Percentiles rank a stretch among this genome's conserved stretches.
Conservation (phyloP, 441 rosid genomes). For the Eutrema salsugineum region DNA sequence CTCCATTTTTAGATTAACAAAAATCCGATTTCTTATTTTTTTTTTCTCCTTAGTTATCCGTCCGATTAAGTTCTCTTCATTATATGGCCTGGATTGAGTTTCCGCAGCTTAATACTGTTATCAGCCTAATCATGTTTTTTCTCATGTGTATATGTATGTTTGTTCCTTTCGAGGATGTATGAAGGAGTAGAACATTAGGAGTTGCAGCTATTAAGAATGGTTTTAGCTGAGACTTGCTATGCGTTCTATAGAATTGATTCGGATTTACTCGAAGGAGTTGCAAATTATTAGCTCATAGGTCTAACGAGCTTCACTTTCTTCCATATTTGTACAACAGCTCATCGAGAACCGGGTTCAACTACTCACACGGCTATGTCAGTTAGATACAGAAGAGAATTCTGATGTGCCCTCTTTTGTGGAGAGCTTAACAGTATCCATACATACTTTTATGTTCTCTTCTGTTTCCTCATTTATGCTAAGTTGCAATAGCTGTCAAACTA, state of each 20-base stretch:
- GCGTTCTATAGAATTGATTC: neutral
- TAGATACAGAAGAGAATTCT: constrained; percentile 37
- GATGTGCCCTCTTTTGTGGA: constrained; percentile 42
- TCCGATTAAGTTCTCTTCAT: neutral
- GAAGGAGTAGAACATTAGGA: neutral
- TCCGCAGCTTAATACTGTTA: neutral
- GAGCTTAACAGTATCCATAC: constrained; percentile 55
- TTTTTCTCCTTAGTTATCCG: neutral
- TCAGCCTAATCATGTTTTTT: neutral
- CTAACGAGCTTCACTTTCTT: constrained; percentile 2
- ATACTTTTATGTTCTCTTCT: neutral
- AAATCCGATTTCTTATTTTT: neutral
- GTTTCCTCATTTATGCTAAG: neutral
- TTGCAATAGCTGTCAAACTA: neutral
- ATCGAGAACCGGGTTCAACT: constrained; percentile 56
- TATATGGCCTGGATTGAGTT: neutral
- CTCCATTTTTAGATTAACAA: neutral
- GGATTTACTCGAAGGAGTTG: neutral
- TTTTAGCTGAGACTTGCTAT: constrained; percentile 1
- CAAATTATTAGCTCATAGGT: neutral
- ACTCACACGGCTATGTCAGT: constrained; percentile 41
- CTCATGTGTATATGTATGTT: neutral
- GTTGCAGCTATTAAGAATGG: neutral
- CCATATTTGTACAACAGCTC: constrained; percentile 38
- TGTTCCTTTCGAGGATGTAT: neutral